A percentile compares a stretch with the other conserved stretches of the same genome.
phyloP scores from a whole-genome alignment of 257 asterid genomes.

The Nicotiana tabacum region DNA sequence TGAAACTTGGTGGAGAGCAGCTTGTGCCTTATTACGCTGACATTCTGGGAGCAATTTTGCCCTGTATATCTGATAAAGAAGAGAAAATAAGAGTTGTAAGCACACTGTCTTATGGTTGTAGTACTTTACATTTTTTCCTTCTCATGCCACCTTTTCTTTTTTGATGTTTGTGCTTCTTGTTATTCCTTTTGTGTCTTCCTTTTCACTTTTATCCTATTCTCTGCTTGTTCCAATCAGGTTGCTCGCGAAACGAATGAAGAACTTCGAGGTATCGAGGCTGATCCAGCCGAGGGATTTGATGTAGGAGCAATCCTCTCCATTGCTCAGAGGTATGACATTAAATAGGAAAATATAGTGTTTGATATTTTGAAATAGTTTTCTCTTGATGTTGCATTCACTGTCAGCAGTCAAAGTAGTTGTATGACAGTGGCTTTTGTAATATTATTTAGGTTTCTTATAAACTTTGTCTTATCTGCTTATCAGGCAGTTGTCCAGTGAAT shows the following conservation, averaged over 20 bases:
- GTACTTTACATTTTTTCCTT: neutral
- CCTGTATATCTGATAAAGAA: slow-evolving; percentile 97
- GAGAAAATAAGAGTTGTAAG: slow-evolving; percentile 97
- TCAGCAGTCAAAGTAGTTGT: neutral
- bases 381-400: neutral
- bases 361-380: slow-evolving; percentile 8
- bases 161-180: slow-evolving; percentile 2
- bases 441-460: neutral
- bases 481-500: slow-evolving; percentile 90
- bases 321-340: slow-evolving; percentile 66
- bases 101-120: neutral
- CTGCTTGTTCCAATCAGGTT: slow-evolving; percentile 42
- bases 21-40: slow-evolving; percentile 96
- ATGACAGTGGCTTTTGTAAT: neutral
- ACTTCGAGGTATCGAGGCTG: slow-evolving; percentile 82
- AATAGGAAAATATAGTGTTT: neutral
- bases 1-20: slow-evolving; percentile 99
- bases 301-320: slow-evolving; percentile 83
- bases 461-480: slow-evolving; percentile 13
- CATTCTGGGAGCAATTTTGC: slow-evolving; percentile 92
- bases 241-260: slow-evolving; percentile 97
- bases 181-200: neutral
- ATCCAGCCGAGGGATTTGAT: slow-evolving; percentile 79
- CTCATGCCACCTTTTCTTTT: neutral
- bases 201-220: neutral